Base-by-base conservation (phyloP, 768 basidiomycete species). In the Boletus patriciae region DNA sequence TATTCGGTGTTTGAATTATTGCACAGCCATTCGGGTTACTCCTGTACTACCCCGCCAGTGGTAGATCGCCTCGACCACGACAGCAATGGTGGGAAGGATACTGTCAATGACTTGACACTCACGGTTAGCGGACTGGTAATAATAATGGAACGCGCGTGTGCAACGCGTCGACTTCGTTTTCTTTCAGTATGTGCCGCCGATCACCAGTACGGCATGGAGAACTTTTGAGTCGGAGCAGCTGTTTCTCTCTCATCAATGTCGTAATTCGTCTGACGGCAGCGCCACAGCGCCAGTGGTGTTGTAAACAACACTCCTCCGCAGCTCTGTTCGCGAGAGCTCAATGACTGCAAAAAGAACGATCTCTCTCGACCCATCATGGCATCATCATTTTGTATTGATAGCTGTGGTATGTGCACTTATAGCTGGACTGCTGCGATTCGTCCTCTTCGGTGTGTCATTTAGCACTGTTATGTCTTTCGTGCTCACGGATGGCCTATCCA, bases 351-450 rank as follows among this genome's bases (percentile, higher is more conserved):
- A 66, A 66, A 61, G 66, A 68, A 67, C 69, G 9, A 62, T 74
- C 43, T 66, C 67, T 46, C 55, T 79, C 43, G 79, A 79, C 68
- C 76, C 74, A 45, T 72, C 74, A 48, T 83, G 83, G 81, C 77
- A 77, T 34, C 83, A 85, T 58, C 78, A 78, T 62, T 59, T 78
- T 16, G 77, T 77, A 7, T 57, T 77, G 40, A 71, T 73, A 7
- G 70, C 73, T 12, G 60, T 80, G 5, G 62, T 66, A 10, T 63
- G 81, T 19, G 77, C 77, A 1, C 54, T 79, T n/a, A 46, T 78
- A 15, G 64, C 77, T 21, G 85, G 83, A 18, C 38, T 80, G 29
- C 56, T 77, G 41, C 75, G 79, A 46, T 72, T 74, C 60, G 55
- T 75, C 27, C 57, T 85, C 25, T 64, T 76, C 44, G 83, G 83